Evolutionary conservation across 352 stramenopile genomes (phyloP), one percentile per base, ranked within the genome.

Genomic region (Blastocystis hominis): DNA sequence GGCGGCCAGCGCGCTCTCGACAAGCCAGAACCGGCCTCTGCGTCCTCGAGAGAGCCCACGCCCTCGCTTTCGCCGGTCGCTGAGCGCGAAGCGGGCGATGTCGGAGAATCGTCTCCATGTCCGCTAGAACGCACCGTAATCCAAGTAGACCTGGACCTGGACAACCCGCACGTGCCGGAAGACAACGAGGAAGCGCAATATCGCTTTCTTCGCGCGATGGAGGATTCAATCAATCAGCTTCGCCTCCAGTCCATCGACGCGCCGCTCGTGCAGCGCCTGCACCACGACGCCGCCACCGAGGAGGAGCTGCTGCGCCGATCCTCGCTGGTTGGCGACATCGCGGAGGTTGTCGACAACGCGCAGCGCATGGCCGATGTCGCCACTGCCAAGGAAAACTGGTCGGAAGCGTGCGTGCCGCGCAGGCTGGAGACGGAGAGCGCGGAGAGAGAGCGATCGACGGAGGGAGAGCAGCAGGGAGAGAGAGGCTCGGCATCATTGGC

Each of bases 81-180:
- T 34, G 5, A 34, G 17, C 42, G n/a, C 63, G 15, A 5, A 44
- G 0, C 63, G 20, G 42, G 42, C 20, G 7, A 34, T 15, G 17
- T 46, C 42, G 50, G 9, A 9, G n/a, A n/a, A n/a, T n/a, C n/a
- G n/a, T n/a, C n/a, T n/a, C n/a, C n/a, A n/a, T n/a, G n/a, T 3
- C 7, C 5, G 1, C 20, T 17, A n/a, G 64, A 76, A 17, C 34
- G 34, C 17, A 76, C 64, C 1, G 34, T 55, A 17, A 55, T 76
- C 24, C 36, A 76, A 55, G 64, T 76, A 7, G 64, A 76, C 47
- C 47, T 76, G 64, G 64, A 76, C 44, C 64, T 76, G 42, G 64
- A 76, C 47, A 76, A 76, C 44, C 64, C 64, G n/a, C 36, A 55
- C n/a, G 64, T 76, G 64, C 55, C 64, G n/a, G n/a, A 50, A 36